Conservation (phyloP, 2,329 filamentous ascomycete species). For the Lojkania enalia region DNA sequence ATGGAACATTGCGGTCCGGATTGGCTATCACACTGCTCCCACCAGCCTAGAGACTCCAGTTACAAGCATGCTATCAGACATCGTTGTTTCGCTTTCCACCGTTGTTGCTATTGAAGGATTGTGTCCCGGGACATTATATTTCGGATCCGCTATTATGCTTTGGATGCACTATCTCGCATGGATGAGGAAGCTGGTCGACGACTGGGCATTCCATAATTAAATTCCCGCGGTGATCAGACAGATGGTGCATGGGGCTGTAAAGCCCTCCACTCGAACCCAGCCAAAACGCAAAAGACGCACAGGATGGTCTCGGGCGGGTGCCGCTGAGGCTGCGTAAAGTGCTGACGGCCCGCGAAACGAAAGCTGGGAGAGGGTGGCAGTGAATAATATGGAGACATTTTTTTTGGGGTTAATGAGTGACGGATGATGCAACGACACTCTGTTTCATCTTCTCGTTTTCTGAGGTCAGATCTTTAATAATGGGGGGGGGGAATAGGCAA, state of each 20-base stretch:
- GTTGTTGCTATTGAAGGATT: slow-evolving; percentile 21
- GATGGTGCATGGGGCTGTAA: slow-evolving; percentile 7
- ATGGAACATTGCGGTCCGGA: slow-evolving; percentile 9
- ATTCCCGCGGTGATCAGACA: slow-evolving; percentile 19
- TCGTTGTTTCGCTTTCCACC: slow-evolving; percentile 18
- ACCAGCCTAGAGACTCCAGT: slow-evolving; percentile 13
- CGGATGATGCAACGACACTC: slow-evolving; percentile 26
- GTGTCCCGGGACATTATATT: slow-evolving; percentile 24
- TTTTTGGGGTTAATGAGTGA: slow-evolving; percentile 27
- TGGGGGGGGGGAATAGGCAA: slow-evolving; percentile 13
- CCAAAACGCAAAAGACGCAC: slow-evolving; percentile 6
- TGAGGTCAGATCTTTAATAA: slow-evolving; percentile 30
- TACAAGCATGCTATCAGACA: slow-evolving; percentile 14
- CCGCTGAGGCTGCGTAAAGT: slow-evolving; percentile 5
- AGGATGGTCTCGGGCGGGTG: slow-evolving; percentile 6
- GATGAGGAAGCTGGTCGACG: slow-evolving; percentile 1
- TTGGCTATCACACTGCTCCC: slow-evolving; percentile 24
- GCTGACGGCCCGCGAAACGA: slow-evolving; percentile 11
- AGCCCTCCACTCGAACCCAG: slow-evolving; percentile 6
- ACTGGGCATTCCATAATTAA: slow-evolving; percentile 12
- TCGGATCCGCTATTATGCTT: slow-evolving; percentile 19
- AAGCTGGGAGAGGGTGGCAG: slow-evolving; percentile 16
- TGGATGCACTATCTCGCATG: slow-evolving; percentile 13
- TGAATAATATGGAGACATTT: too few relatives aligned
- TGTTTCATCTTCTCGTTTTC: slow-evolving; percentile 27